These are phyloP conservation scores for Pichia sp. DNA, from an alignment of 1,139 yeast genomes.

Conservation along the genomic window DNA sequence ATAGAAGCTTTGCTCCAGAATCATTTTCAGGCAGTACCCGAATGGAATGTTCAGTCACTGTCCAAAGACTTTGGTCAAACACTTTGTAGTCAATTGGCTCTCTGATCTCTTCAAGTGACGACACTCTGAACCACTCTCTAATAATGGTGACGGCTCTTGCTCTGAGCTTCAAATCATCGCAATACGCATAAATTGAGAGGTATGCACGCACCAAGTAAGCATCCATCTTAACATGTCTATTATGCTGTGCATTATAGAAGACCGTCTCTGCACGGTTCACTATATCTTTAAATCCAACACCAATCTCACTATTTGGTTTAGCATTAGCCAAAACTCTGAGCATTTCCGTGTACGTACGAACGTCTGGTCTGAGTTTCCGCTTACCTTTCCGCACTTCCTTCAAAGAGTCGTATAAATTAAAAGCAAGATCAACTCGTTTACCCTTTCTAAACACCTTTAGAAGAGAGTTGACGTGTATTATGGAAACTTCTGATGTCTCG, in stretches of 20 bases:
- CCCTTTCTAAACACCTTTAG: conserved; percentile 29
- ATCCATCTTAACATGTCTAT: conserved; percentile 16
- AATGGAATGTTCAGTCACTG: neutral
- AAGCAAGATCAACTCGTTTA: conserved; percentile 25
- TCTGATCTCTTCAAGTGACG: conserved; percentile 19
- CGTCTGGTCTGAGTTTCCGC: conserved; percentile 24
- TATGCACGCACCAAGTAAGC: conserved; percentile 19
- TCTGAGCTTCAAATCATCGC: conserved; percentile 20
- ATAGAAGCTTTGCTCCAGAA: conserved; percentile 3
- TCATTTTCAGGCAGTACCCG: neutral
- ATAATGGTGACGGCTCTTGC: conserved; percentile 23
- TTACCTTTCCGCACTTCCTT: conserved; percentile 11
- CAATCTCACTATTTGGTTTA: neutral
- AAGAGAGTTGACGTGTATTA: conserved; percentile 30
- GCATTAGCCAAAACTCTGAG: conserved; percentile 22
- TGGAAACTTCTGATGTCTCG: conserved; percentile 14
- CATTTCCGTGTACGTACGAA: conserved; percentile 29
- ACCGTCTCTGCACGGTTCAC: conserved; percentile 17
- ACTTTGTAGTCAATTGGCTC: conserved; percentile 7
- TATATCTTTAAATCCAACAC: conserved; percentile 6
- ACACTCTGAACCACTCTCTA: conserved; percentile 26
- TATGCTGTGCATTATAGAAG: conserved; percentile 18
- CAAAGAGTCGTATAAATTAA: conserved; percentile 24
- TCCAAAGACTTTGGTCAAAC: conserved; percentile 3
- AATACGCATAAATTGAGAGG: conserved; percentile 20